Evolutionary conservation across 345 rosid genomes (phyloP).

Genomic region (Acer yangbiense): DNA sequence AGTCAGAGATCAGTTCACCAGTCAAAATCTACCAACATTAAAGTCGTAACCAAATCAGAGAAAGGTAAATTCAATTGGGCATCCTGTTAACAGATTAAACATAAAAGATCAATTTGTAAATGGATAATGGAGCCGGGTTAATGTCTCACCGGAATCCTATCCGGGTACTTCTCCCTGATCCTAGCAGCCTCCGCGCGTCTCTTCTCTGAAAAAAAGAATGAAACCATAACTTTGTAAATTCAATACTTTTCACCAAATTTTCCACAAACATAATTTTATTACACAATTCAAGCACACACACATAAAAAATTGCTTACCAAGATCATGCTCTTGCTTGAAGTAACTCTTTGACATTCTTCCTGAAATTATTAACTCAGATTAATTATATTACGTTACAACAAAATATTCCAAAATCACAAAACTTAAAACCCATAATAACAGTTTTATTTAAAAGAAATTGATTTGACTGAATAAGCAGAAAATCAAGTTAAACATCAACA

Average conservation of each 20-base stretch:
- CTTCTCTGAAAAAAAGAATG: slow-evolving; percentile 64
- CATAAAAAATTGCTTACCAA: slow-evolving; percentile 41
- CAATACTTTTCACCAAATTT: neutral
- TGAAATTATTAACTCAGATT: slow-evolving; percentile 21
- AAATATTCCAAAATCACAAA: neutral
- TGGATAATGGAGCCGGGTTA: neutral
- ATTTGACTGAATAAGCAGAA: neutral
- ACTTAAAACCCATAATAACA: neutral
- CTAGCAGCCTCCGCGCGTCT: slow-evolving; percentile 93
- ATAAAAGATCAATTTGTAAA: neutral
- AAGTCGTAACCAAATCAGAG: neutral
- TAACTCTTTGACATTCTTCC: slow-evolving; percentile 75
- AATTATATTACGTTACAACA: neutral
- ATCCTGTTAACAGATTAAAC: neutral
- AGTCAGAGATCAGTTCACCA: neutral
- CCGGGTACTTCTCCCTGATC: slow-evolving; percentile 92
- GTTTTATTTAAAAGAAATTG: neutral
- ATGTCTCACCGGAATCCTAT: slow-evolving; percentile 86
- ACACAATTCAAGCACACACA: neutral
- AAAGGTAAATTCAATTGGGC: neutral
- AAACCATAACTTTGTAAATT: slow-evolving; percentile 9
- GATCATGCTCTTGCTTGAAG: slow-evolving; percentile 95
- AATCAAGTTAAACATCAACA: neutral
- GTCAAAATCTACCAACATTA: neutral
- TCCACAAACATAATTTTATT: neutral